These are phyloP conservation scores for Ophiobolus disseminans DNA, from an alignment of 2,329 filamentous ascomycete genomes.

Conservation along the genomic window DNA sequence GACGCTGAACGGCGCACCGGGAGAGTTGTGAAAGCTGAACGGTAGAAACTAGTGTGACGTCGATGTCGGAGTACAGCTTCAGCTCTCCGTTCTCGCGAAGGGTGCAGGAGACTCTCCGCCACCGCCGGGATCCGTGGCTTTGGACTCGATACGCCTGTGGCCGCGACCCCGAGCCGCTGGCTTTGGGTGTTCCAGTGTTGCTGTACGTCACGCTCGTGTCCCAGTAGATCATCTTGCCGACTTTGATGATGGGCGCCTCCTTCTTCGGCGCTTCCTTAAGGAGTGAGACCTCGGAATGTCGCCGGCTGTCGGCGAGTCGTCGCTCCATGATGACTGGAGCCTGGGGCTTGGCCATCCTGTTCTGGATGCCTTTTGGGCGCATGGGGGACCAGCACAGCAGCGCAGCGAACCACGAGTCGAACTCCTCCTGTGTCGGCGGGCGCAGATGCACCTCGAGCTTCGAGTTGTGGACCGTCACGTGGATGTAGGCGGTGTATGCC, in stretches of 20 bases:
- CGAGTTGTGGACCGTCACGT: slow-evolving; percentile 61
- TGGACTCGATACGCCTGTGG: slow-evolving; percentile 64
- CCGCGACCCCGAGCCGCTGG: slow-evolving; percentile 41
- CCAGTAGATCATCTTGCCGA: slow-evolving; percentile 70
- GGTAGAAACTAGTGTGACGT: slow-evolving; percentile 78
- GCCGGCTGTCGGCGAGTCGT: slow-evolving; percentile 50
- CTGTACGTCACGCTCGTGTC: slow-evolving; percentile 69
- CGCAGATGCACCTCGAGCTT: slow-evolving; percentile 70
- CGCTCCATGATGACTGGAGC: slow-evolving; percentile 47
- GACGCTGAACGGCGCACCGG: slow-evolving; percentile 85
- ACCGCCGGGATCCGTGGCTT: slow-evolving; percentile 67
- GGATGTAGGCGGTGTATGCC: slow-evolving; percentile 58
- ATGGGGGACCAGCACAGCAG: slow-evolving; percentile 83
- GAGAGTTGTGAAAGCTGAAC: slow-evolving; percentile 90
- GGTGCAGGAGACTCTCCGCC: slow-evolving; percentile 90
- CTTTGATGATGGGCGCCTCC: slow-evolving; percentile 88
- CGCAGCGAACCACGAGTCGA: slow-evolving; percentile 81
- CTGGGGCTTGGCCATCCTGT: slow-evolving; percentile 61
- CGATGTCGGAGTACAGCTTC: slow-evolving; percentile 86
- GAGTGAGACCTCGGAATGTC: slow-evolving; percentile 59
- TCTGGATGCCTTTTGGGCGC: slow-evolving; percentile 63
- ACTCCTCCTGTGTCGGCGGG: slow-evolving; percentile 69
- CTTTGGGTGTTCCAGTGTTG: slow-evolving; percentile 49
- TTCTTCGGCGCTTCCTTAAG: slow-evolving; percentile 71
- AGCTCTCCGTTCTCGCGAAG: slow-evolving; percentile 94